These are phyloP conservation scores for Luffa acutangula DNA, from an alignment of 306 rosid species.

Conservation along the genomic window DNA sequence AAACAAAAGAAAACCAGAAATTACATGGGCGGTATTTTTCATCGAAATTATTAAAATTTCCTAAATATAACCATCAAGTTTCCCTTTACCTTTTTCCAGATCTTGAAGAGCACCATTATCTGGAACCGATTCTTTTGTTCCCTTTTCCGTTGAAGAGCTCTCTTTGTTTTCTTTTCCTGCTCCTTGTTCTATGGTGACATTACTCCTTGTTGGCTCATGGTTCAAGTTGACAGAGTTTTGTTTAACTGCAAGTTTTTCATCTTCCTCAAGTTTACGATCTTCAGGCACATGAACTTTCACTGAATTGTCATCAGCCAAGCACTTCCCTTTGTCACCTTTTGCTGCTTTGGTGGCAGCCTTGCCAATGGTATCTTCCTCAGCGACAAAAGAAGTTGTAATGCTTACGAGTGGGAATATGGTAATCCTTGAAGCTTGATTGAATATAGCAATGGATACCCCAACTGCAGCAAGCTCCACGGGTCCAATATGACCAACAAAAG, in stretches of 20 bases:
- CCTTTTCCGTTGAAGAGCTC: not conserved
- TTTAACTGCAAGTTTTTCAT: conserved; percentile 35
- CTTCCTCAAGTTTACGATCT: conserved; percentile 27
- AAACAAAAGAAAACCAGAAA: not conserved
- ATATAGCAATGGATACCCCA: conserved; percentile 82
- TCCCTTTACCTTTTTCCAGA: not conserved
- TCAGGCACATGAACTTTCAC: conserved; percentile 18
- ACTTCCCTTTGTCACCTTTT: conserved; percentile 18
- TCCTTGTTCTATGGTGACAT: conserved; percentile 8
- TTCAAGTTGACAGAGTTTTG: not conserved
- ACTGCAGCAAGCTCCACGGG: conserved; percentile 96
- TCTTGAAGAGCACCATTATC: conserved; percentile 22
- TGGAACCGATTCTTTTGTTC: conserved; percentile 7
- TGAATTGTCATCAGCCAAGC: conserved; percentile 19
- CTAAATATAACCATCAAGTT: not conserved
- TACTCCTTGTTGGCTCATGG: conserved; percentile 4
- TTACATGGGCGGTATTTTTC: not conserved
- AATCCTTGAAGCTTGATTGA: conserved; percentile 94
- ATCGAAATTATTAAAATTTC: not conserved
- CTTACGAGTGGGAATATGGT: conserved; percentile 93
- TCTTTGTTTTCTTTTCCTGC: conserved; percentile 3
- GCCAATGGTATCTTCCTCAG: conserved; percentile 74
- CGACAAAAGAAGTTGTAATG: conserved; percentile 90
- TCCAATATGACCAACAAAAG: conserved; percentile 92
- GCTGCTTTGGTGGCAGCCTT: conserved; percentile 21